A percentile compares a stretch with the other conserved stretches of the same genome.
phyloP scores from a whole-genome alignment of 1,284 basidiomycete genomes.

The Ustilago trichophora region DNA sequence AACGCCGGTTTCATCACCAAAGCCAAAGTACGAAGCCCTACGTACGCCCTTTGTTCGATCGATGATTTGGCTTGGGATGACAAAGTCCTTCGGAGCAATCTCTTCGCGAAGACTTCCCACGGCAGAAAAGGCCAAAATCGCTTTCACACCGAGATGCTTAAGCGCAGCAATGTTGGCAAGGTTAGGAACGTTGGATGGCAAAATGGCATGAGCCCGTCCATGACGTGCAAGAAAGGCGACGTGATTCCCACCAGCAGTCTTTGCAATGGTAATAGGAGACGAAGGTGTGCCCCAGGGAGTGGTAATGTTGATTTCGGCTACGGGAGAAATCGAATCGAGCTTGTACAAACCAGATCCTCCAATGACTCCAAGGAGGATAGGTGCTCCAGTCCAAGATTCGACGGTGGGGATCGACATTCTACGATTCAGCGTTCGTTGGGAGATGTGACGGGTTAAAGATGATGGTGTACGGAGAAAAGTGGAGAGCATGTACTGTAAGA shows the following conservation, averaged over 20 bases:
- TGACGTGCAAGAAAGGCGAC: slow-evolving; percentile 94
- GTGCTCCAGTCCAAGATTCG: slow-evolving; percentile 42
- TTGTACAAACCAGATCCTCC: slow-evolving; percentile 65
- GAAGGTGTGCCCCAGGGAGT: slow-evolving; percentile 92
- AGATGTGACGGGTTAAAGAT: too few relatives aligned
- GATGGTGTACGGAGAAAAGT: background rate
- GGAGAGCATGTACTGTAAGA: background rate
- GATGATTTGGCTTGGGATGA: slow-evolving; percentile 90
- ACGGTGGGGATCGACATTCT: slow-evolving; percentile 26
- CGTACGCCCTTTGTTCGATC: slow-evolving; percentile 94
- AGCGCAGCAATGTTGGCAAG: slow-evolving; percentile 95
- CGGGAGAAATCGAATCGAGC: slow-evolving; percentile 58
- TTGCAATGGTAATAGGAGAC: slow-evolving; percentile 86
- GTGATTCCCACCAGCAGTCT: slow-evolving; percentile 77
- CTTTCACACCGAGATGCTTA: slow-evolving; percentile 87
- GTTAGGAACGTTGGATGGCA: slow-evolving; percentile 70
- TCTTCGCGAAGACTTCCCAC: slow-evolving; percentile 96
- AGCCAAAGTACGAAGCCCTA: slow-evolving; percentile 84
- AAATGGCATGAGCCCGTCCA: slow-evolving; percentile 76
- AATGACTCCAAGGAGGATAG: slow-evolving; percentile 60
- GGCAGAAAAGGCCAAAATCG: slow-evolving; percentile 91
- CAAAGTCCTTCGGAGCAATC: slow-evolving; percentile 79
- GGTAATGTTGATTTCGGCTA: slow-evolving; percentile 55
- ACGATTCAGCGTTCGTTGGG: background rate
- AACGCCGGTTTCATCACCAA: slow-evolving; percentile 72